Base-by-base conservation (phyloP, 1,284 basidiomycete genomes). In the Ustilago nuda region DNA sequence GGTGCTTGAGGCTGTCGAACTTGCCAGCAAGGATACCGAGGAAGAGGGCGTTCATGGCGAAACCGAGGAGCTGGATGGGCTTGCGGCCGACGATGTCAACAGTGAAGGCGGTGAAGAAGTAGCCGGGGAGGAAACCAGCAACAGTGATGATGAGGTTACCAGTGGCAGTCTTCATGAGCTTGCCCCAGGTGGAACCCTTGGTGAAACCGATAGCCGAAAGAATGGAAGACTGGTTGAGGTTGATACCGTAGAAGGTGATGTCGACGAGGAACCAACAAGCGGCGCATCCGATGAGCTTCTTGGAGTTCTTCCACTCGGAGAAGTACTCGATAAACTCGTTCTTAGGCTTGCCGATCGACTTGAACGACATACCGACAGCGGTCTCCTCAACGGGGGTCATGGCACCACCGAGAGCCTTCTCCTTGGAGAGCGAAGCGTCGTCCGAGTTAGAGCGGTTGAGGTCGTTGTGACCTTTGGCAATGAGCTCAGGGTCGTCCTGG, bases 201-300 rank as follows among this genome's bases (percentile, higher is more conserved):
- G 86, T 85, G 85, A 88, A 89, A 59, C 89, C 92, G 76, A 92
- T 91, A 78, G 91, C 91, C 77, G 91, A 90, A 50, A 90, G 87
- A 63, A 90, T 89, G 82, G 91, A 91, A 54, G 90, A 89, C 8
- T 91, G 92, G 88, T 94, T 94, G 66, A 94, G 88, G 65, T 92
- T 92, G 87, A 94, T 89, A 70, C 93, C 93, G 84, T 92, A 85
- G 88, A 94, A 94, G 35, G 86, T 88, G 72, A 94, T 90, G 89
- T 93, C 92, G 51, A 87, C 82, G 8, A 80, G 80, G 75, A 83
- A 87, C 85, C 82, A 83, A 60, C 56, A 65, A 56, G 70, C 66
- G 12, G 79, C 73, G 53, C 72, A 76, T 19, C 84, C 84, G 51
- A 80, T 66, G 66, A 83, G 81, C 56, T 71, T 65, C 61, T 79